Base-by-base conservation (phyloP, 306 rosid species). In the Rosa rugosa region DNA sequence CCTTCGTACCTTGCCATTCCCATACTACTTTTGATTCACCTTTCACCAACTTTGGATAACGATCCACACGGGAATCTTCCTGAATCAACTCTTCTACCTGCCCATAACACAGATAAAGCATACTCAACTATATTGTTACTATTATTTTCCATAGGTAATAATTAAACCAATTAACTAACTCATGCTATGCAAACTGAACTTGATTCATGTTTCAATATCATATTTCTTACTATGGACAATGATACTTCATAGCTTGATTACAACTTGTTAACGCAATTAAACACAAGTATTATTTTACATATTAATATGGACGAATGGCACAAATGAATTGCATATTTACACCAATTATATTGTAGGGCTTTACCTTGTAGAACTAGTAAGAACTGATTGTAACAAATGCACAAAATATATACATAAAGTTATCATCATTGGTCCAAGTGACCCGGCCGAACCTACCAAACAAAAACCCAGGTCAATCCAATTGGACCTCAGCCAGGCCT, bases 41-140 rank as follows among this genome's bases (percentile, higher is more conserved):
- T 86, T 92, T 94, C 77, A 94, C 95, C 85, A 91, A 76, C 87
- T 87, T 92, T 6, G 95, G 99, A 84, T 88, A 92, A 42, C 97
- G 82, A 84, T 94, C 97, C 75, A 94, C 82, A 23, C 94, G 90
- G 54, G 97, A 92, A 80, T 94, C 99, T 86, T 91, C 95, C 80
- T 88, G 95, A 85, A 94, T 90, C 86, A 94, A 86, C 76, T 92
- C 95, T 80, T 92, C 99, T 22, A 94, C 97, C 99, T 94, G 87
- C 71, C 74, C 70, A 64, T n/a, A 64, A 14, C 72, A 74, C 73
- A 31, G 53, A 82, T 14, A 20, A 78, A 50, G 47, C 23, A 9
- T 56, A 65, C 49, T 44, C 57, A 22, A 46, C 12, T 6, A 14
- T 66, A 63, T n/a, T 34, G 77, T 79, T 23, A 71, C 13, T 13